Conservation (phyloP, 257 asterid species). For the Prunella vulgaris region DNA sequence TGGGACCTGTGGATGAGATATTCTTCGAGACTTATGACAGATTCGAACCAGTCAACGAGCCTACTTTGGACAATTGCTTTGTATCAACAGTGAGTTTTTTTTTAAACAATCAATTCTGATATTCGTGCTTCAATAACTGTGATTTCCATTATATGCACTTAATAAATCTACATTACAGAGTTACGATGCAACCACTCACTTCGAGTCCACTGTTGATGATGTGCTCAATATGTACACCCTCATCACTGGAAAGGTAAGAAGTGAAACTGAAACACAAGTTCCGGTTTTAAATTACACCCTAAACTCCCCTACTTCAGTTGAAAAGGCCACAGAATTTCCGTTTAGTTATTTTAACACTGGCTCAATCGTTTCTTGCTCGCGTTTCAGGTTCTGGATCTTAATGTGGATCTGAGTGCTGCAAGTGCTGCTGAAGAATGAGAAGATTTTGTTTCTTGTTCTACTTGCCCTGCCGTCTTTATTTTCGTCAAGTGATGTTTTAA, state of each 20-base stretch:
- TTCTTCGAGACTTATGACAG: constrained; percentile 84
- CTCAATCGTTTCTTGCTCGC: background rate
- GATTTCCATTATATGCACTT: constrained; percentile 16
- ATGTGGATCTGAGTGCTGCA: constrained; percentile 55
- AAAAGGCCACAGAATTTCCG: background rate
- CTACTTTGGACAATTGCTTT: constrained; percentile 83
- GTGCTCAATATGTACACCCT: constrained; percentile 60
- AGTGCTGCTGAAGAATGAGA: constrained; percentile 58
- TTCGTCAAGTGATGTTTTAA: background rate
- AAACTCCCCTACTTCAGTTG: background rate
- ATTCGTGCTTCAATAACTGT: constrained; percentile 1
- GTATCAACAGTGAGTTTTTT: constrained; percentile 69
- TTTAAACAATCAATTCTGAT: constrained; percentile 12
- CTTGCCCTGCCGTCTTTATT: constrained; percentile 13
- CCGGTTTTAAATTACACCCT: background rate
- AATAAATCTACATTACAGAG: constrained; percentile 36
- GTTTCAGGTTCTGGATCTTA: constrained; percentile 48
- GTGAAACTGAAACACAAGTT: background rate
- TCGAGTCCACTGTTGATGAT: constrained; percentile 59
- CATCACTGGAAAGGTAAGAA: constrained; percentile 63
- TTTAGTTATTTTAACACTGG: background rate
- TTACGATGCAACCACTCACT: constrained; percentile 67
- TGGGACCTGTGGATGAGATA: constrained; percentile 94
- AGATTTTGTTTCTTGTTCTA: background rate
- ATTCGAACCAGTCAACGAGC: constrained; percentile 84